Conservation (phyloP, 352 stramenopile species). For the Globisporangium apiculatum region DNA sequence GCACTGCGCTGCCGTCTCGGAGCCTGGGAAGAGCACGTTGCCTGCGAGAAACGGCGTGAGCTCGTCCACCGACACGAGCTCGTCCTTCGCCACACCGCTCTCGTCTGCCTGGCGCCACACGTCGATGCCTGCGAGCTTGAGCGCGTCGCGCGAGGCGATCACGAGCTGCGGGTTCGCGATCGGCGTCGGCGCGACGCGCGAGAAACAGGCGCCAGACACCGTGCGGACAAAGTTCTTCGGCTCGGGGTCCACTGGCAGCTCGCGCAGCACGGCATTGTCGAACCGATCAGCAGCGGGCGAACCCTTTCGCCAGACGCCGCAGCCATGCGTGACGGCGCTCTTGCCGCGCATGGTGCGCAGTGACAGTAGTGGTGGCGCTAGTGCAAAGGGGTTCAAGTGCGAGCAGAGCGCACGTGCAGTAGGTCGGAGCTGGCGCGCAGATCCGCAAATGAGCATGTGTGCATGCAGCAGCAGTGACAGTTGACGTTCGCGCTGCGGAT, state of each 20-base stretch:
- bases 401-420: background rate
- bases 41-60: constrained; percentile 57
- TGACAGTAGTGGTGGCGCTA: background rate
- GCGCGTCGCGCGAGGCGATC: constrained; percentile 32
- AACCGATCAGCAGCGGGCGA: constrained; percentile 23
- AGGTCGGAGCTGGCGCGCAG: background rate
- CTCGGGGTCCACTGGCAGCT: constrained; percentile 53
- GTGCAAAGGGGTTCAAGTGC: too few species aligned
- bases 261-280: constrained; percentile 59
- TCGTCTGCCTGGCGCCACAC: constrained; percentile 10
- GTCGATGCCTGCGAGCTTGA: constrained; percentile 60
- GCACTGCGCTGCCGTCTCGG: constrained; percentile 79
- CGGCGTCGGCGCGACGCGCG: constrained; percentile 48
- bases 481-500: too few species aligned
- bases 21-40: constrained; percentile 67
- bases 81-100: constrained; percentile 6
- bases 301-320: constrained; percentile 39
- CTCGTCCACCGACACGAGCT: constrained; percentile 27
- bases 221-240: constrained; percentile 42
- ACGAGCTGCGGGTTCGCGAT: constrained; percentile 56
- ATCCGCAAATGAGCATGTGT: too few species aligned
- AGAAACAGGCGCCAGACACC: constrained; percentile 55
- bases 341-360: too few species aligned
- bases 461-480: too few species aligned
- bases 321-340: constrained; percentile 7